Evolutionary conservation across 2,329 filamentous ascomycete species (phyloP).

Genomic region (Arachnomyces sp.): DNA sequence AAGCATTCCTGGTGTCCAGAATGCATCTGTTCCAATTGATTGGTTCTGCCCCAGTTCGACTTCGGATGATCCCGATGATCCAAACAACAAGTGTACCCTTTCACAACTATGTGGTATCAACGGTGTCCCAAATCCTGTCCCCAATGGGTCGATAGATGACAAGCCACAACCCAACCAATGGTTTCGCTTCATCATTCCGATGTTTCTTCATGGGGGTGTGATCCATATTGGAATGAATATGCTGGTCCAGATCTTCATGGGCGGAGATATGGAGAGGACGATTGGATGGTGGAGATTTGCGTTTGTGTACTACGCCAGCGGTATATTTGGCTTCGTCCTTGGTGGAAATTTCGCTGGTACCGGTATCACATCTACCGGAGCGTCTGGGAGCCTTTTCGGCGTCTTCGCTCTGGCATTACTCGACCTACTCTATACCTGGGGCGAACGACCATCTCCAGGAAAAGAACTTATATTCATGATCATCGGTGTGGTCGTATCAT

Average conservation of each 20-base stretch:
- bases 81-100: constrained; percentile 58
- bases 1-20: constrained; percentile 44
- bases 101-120: constrained; percentile 76
- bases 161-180: constrained; percentile 74
- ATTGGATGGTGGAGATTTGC: constrained; percentile 85
- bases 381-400: constrained; percentile 84
- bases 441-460: constrained; percentile 63
- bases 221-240: constrained; percentile 96
- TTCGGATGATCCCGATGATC: constrained; percentile 42
- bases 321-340: constrained; percentile 92
- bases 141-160: constrained; percentile 44
- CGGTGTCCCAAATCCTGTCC: constrained; percentile 59
- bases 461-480: constrained; percentile 83
- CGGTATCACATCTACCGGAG: constrained; percentile 74
- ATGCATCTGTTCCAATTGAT: constrained; percentile 22
- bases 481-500: constrained; percentile 78
- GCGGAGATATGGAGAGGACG: constrained; percentile 81
- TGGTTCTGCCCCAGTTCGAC: constrained; percentile 83
- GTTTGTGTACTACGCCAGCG: constrained; percentile 79
- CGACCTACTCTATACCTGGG: constrained; percentile 90
- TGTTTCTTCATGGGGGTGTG: constrained; percentile 89
- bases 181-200: constrained; percentile 92
- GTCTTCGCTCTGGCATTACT: constrained; percentile 81
- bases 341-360: constrained; percentile 86
- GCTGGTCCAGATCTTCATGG: constrained; percentile 80